Base-by-base conservation (phyloP, 164 flowering plant genomes). In the Saururus chinensis region DNA sequence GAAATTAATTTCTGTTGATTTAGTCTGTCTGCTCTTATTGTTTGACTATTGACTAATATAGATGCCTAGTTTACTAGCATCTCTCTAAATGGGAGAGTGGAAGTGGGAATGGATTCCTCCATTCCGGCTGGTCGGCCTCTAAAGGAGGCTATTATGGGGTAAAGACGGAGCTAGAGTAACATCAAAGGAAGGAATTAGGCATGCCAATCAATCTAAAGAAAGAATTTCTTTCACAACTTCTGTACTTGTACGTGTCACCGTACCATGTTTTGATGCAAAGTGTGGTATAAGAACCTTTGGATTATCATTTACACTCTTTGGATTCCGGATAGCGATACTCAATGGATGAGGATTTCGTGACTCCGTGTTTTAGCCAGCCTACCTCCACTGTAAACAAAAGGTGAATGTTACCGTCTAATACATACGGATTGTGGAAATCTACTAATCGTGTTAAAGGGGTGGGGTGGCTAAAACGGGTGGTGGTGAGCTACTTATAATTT, bases 41-140 rank as follows among this genome's bases (percentile, higher is more conserved):
- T n/a, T 55, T 55, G 57, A 55, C 57, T 19, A 55, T 10, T 55
- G 57, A 55, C 35, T 20, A 26, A 55, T 13, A 55, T 22, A 26
- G 57, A 55, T 42, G 49, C 49, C 17, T 55, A 55, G 57, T 4
- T 16, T 26, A 17, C 30, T 24, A 55, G 57, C 26, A 55, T 55
- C 57, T 55, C 57, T 55, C 17, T 1, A 42, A 42, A 42, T 42
- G 49, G 26, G 0, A 55, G 20, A 55, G 57, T 55, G 57, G 35
- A 55, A 26, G 30, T 12, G 30, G 57, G 57, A 55, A 55, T 55
- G 57, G 57, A 23, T 22, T 55, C 57, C 57, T 0, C 57, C 57
- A 55, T 55, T 42, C 49, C 49, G 49, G 5, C 49, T 14, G 57
- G 57, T 55, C 57, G 57, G 57, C 57, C 25, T 55, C 35, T 24